Percentiles rank a stretch among this genome's conserved stretches.
phyloP scores from a whole-genome alignment of 106 monocot genomes.

The Phalaenopsis equestris region DNA sequence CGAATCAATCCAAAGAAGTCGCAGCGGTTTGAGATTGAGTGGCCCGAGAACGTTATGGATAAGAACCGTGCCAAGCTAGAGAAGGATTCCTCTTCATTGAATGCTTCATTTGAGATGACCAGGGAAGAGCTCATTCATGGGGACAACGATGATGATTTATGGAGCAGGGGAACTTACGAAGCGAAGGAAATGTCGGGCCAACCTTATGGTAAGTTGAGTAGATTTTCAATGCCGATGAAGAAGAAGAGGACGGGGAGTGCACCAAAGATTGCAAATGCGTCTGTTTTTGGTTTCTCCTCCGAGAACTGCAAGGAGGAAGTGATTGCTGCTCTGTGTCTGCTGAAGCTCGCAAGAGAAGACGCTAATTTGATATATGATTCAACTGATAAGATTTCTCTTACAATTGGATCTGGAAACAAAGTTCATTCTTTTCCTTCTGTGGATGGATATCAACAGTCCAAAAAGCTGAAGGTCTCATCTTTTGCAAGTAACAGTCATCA shows the following conservation, averaged over 20 bases:
- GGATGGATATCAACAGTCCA: background rate
- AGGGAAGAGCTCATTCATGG: background rate
- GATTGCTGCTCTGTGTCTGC: constrained; percentile 11
- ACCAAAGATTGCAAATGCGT: background rate
- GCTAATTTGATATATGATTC: background rate
- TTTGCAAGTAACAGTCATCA: background rate
- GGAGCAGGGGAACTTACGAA: background rate
- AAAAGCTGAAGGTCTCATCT: background rate
- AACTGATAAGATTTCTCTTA: background rate
- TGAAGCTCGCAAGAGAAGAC: constrained; percentile 27
- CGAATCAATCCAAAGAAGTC: background rate
- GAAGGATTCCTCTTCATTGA: background rate
- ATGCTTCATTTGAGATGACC: background rate
- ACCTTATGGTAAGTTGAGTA: background rate
- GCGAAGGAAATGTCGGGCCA: background rate
- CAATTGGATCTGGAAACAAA: background rate
- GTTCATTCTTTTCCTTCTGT: background rate
- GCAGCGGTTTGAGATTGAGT: background rate
- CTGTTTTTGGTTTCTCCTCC: background rate
- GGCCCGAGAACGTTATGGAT: background rate
- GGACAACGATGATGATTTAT: background rate
- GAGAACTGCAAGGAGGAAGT: background rate
- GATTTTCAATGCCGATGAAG: background rate
- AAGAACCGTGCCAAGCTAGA: background rate
- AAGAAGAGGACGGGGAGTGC: constrained; percentile 1